These are phyloP conservation scores for sunflower (Helianthus annuus) DNA, from an alignment of 129 eudicot genomes.

Conservation along the genomic window HanXRQr2.0-SUNRISE NC_035440.2:37330431-37330930, in stretches of 20 bases:
- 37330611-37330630: not conserved
- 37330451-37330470: constrained; percentile 85
- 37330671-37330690: not conserved
- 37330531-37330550: constrained; percentile 6
- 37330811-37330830: too few relatives aligned
- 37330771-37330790: not conserved
- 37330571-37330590: not conserved
- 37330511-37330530: constrained; percentile 36
- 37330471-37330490: constrained; percentile 82
- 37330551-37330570: not conserved
- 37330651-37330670: constrained; percentile 3
- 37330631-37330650: not conserved
- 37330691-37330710: not conserved
- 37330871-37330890: not conserved
- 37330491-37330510: constrained; percentile 79
- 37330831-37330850: not conserved
- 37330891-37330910: not conserved
- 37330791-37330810: not conserved
- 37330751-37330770: not conserved
- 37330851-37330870: not conserved
- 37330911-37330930: too few relatives aligned
- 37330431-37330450: constrained; percentile 56
- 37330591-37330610: not conserved
- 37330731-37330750: not conserved
- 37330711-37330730: not conserved